Base-by-base conservation (phyloP, 1,284 basidiomycete species). In the Ceratorhiza oryzae-sativae region DNA sequence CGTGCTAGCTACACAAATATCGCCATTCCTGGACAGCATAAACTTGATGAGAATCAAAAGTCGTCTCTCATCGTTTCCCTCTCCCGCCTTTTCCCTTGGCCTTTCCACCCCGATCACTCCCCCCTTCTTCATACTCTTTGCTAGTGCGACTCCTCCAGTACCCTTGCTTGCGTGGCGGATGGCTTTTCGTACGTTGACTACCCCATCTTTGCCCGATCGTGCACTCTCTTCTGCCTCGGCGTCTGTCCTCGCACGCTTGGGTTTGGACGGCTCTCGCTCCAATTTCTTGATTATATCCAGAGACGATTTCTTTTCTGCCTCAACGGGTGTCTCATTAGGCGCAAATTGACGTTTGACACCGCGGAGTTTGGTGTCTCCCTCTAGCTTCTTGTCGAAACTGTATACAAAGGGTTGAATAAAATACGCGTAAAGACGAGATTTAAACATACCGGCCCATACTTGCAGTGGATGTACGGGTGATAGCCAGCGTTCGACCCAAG, bases 281-380 rank as follows among this genome's bases (percentile, higher is more conserved):
- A 98, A 84, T 77, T 88, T 88, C 20, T 88, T 87, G 25, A 98
- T 81, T 34, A 98, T 83, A 23, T 87, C 86, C 73, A 98, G 80
- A 30, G 94, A 90, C 25, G 86, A 79, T 53, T 88, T 86, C 77
- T 90, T 92, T 82, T 98, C 96, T 5, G 83, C 79, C 1, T 83
- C 80, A 4, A 86, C 83, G 1, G 91, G 84, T 12, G 83, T 83
- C 79, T 95, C 94, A 8, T 89, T 86, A 0, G 94, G 88, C 6
- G 92, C 92, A 78, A 95, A 97, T 91, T 94, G 77, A 27, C 96
- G 88, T 83, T 98, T 98, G 72, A 96, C 81, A 5, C 96, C 95
- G 72, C 89, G 89, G 72, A 89, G 80, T 80, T 94, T 95, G 79
- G 92, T 92, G 81, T 99, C 97, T 23, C 95, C 95, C 61, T 95